These are phyloP conservation scores for Geotrichum ghanense DNA, from an alignment of 805 yeast species.

Conservation along the genomic window DNA sequence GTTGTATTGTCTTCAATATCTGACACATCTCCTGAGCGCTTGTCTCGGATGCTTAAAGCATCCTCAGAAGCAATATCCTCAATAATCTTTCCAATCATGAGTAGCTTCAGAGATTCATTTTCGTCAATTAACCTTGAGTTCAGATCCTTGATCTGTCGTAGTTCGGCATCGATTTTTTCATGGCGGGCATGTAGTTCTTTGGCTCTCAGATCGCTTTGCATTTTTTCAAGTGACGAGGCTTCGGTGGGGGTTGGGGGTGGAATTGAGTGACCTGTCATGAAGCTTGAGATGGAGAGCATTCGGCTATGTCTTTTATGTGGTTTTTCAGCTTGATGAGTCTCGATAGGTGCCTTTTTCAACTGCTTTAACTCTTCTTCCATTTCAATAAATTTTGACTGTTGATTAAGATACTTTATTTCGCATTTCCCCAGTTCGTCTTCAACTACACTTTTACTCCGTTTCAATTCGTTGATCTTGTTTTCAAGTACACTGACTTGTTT, in stretches of 20 bases:
- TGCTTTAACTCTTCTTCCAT: constrained; percentile 12
- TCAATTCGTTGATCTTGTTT: constrained; percentile 13
- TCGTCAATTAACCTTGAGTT: constrained; percentile 22
- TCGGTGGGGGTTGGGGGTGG: too few relatives aligned
- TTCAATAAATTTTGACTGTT: constrained; percentile 19
- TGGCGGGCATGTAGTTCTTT: constrained; percentile 11
- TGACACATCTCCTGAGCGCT: constrained; percentile 7
- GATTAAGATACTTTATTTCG: constrained; percentile 19
- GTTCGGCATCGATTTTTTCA: constrained; percentile 18
- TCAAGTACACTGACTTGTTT: constrained; percentile 11
- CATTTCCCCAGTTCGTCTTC: constrained; percentile 21
- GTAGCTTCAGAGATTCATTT: constrained; percentile 24
- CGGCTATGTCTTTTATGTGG: too few relatives aligned
- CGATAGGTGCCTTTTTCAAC: not conserved
- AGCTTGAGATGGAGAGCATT: too few relatives aligned
- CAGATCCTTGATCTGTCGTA: constrained; percentile 13
- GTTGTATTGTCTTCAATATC: constrained; percentile 6
- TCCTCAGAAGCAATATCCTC: constrained; percentile 4
- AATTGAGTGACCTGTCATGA: too few relatives aligned
- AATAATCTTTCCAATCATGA: constrained; percentile 25
- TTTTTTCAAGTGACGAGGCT: too few relatives aligned
- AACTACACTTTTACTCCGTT: constrained; percentile 13
- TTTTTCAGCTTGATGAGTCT: not conserved
- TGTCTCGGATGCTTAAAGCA: not conserved
- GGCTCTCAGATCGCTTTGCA: too few relatives aligned